Evolutionary conservation across 441 rosid genomes (phyloP).

Genomic region (Populus hybrid): DNA sequence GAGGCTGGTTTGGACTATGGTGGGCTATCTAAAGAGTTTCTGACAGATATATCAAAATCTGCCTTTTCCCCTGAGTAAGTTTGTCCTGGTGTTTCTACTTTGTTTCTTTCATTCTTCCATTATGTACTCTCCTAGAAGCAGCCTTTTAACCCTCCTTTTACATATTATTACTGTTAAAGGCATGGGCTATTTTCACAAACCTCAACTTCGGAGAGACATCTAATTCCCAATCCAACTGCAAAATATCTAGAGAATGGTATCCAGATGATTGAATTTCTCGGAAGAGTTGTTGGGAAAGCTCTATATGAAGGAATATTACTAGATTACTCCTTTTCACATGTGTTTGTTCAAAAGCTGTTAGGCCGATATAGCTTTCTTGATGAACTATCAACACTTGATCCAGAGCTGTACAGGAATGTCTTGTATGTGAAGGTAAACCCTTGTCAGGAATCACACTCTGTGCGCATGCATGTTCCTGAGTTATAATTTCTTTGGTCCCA

Average conservation of each 20-base stretch:
- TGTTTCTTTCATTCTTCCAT: conserved; percentile 21
- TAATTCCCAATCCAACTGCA: conserved; percentile 87
- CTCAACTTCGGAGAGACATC: conserved; percentile 76
- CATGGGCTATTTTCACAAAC: conserved; percentile 93
- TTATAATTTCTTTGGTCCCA: not conserved
- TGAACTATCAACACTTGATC: conserved; percentile 97
- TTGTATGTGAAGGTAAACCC: conserved; percentile 92
- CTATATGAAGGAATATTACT: conserved; percentile 95
- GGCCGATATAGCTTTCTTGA: conserved; percentile 98
- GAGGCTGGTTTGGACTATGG: conserved; percentile 99
- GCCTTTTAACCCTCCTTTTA: conserved; percentile 17
- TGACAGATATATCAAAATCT: conserved; percentile 93
- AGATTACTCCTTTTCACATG: conserved; percentile 93
- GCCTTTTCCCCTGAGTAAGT: conserved; percentile 96
- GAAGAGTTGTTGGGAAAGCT: conserved; percentile 98
- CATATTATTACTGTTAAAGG: conserved; percentile 39
- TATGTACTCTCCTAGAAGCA: conserved; percentile 12
- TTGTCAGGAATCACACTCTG: conserved; percentile 1
- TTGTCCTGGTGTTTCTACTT: conserved; percentile 13
- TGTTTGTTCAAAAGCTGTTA: conserved; percentile 89
- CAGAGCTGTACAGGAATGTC: conserved; percentile 88
- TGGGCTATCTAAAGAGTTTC: conserved; percentile 93
- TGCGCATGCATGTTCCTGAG: not conserved
- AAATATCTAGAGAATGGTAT: conserved; percentile 82
- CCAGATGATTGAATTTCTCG: conserved; percentile 97